Evolutionary conservation across 2,329 filamentous ascomycete genomes (phyloP).

Genomic region (Colletotrichum truncatum): DNA sequence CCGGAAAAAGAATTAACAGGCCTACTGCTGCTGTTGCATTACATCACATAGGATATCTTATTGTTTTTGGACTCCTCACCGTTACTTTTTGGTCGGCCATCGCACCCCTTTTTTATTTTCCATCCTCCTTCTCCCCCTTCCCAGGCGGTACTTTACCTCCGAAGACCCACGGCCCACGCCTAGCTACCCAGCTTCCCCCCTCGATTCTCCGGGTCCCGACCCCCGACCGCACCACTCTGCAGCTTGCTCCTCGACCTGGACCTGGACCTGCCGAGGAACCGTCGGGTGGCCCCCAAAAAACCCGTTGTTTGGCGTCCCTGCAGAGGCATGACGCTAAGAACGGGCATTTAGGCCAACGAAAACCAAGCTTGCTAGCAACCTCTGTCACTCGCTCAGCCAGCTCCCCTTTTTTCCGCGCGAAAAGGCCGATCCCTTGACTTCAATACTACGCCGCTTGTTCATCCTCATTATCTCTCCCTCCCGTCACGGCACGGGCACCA

Average conservation of each 20-base stretch:
- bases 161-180: neutral
- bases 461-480: slow-evolving; percentile 29
- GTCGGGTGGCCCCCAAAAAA: slow-evolving; percentile 17
- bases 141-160: slow-evolving; percentile 5
- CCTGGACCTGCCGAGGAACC: slow-evolving; percentile 19
- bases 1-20: slow-evolving; percentile 1
- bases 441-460: slow-evolving; percentile 23
- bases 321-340: slow-evolving; percentile 29
- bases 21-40: neutral
- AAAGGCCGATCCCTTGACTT: slow-evolving; percentile 26
- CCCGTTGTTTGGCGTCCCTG: slow-evolving; percentile 24
- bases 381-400: slow-evolving; percentile 11
- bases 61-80: slow-evolving; percentile 15
- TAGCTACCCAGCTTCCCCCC: neutral
- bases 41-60: slow-evolving; percentile 13
- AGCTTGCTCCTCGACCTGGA: slow-evolving; percentile 1
- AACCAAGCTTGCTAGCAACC: slow-evolving; percentile 22
- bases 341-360: slow-evolving; percentile 22
- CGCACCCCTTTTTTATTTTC: slow-evolving; percentile 9
- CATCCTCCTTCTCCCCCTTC: neutral
- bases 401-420: slow-evolving; percentile 19
- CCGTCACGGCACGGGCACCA: slow-evolving; percentile 15
- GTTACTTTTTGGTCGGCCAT: slow-evolving; percentile 5
- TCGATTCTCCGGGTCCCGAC: slow-evolving; percentile 15
- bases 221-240: neutral